Evolutionary conservation across 345 rosid genomes (phyloP), one percentile per base, ranked within the genome.

Genomic region (Turnera subulata): DNA sequence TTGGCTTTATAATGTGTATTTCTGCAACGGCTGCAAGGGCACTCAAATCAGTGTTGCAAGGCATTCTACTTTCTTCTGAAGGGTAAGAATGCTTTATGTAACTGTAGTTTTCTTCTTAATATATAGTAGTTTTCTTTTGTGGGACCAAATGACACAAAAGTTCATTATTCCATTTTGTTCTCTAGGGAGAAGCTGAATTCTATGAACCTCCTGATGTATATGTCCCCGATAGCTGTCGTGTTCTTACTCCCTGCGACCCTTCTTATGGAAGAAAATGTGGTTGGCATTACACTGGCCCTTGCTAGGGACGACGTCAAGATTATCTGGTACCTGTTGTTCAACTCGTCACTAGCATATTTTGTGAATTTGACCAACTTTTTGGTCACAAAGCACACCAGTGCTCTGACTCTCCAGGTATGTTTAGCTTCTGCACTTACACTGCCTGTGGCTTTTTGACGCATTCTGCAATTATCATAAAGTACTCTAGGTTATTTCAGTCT

Each of bases 341-440:
- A 90, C 70, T 94, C 99, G 35, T 82, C 86, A 1, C 86, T 90
- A 1, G 99, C 99, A 10, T 94, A 88, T 73, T 91, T 88, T 59
- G 99, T 90, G 18, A 94, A 94, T 74, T 74, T 90, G 88, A 88
- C 97, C 75, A 94, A 94, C 69, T 94, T 94, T 68, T 77, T 94
- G 84, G 99, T 94, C 78, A 94, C 99, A 1, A 94, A 94, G 65
- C 99, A 94, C 78, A 94, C 97, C 53, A 90, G 99, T 38, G 97
- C 99, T 61, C 70, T 90, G 44, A 94, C 99, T 39, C 83, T 94
- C 29, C 99, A 94, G 99, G 99, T 94, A 80, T 48, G 49, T 15
- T 23, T 52, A 17, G 50, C 46, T 62, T 63, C 65, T 66, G 18
- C 8, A 12, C n/a, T 47, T 38, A 26, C 11, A 14, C 29, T 46